A percentile compares a stretch with the other conserved stretches of the same genome.
Conservation (phyloP, 176 grass and related monocot genomes). For the Bonia amplexicaulis region DNA sequence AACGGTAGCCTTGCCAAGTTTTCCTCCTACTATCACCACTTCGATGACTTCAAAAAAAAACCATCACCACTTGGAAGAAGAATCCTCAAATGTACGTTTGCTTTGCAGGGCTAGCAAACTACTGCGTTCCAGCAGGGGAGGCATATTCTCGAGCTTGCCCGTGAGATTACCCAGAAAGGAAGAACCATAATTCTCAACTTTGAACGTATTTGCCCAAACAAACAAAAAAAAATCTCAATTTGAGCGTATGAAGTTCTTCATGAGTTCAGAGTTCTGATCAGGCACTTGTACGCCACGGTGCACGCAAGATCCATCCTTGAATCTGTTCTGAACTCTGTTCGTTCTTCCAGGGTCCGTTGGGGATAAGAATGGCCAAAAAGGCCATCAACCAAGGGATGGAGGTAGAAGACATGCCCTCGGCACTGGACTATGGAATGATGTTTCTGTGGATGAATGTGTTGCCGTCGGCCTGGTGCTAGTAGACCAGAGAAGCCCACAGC, state of each 20-base stretch:
- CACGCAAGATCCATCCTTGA: not conserved
- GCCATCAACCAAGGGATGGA: slow-evolving; percentile 58
- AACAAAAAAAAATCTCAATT: not conserved
- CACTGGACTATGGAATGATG: not conserved
- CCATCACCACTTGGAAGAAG: not conserved
- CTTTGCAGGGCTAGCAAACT: slow-evolving; percentile 53
- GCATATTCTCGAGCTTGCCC: slow-evolving; percentile 59
- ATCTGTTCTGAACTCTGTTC: not conserved
- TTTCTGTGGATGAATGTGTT: not conserved
- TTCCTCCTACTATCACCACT: not conserved
- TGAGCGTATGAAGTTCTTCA: not conserved
- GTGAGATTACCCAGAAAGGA: slow-evolving; percentile 71
- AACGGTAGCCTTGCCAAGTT: not conserved
- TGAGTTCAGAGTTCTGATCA: not conserved
- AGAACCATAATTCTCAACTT: not conserved
- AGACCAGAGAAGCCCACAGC: not conserved
- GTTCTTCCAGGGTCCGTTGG: slow-evolving; percentile 59
- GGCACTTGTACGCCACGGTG: not conserved
- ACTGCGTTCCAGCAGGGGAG: slow-evolving; percentile 66
- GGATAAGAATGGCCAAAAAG: slow-evolving; percentile 74
- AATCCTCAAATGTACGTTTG: not conserved
- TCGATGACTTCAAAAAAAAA: no score
- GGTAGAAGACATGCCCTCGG: slow-evolving; percentile 26
- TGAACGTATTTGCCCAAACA: not conserved
- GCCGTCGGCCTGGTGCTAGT: not conserved